Evolutionary conservation across 2,329 filamentous ascomycete genomes (phyloP).

Genomic region (Sporothrix brasiliensis): DNA sequence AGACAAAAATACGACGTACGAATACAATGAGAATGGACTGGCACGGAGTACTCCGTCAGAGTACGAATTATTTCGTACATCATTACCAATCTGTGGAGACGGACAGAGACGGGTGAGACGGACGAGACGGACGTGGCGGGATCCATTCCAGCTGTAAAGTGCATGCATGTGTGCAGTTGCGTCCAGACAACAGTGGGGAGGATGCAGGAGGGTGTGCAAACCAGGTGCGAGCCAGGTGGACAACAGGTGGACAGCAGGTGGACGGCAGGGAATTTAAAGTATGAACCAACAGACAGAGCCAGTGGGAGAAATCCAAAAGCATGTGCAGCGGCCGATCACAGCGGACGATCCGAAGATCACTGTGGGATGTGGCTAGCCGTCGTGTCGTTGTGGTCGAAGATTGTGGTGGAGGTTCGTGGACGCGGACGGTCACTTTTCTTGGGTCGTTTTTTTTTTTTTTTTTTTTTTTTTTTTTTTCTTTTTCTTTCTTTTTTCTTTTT

Average conservation of each 20-base stretch:
- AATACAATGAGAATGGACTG: neutral
- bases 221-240: neutral
- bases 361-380: constrained; percentile 5
- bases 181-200: neutral
- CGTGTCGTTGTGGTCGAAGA: neutral
- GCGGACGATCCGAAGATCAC: constrained; percentile 11
- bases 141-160: constrained; percentile 14
- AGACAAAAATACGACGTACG: too few relatives aligned
- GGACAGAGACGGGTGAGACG: constrained; percentile 1
- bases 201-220: neutral
- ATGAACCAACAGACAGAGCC: neutral
- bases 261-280: neutral
- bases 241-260: neutral
- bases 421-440: too few relatives aligned
- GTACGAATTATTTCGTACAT: neutral
- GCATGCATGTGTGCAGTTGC: neutral
- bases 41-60: neutral
- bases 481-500: too few relatives aligned
- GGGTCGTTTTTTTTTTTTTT: too few relatives aligned
- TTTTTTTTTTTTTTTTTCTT: too few relatives aligned
- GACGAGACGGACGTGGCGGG: neutral
- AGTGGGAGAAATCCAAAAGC: constrained; percentile 1
- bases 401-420: neutral
- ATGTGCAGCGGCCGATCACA: constrained; percentile 18
- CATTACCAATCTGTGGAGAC: neutral